A percentile compares a stretch with the other conserved stretches of the same genome.
phyloP scores from a whole-genome alignment of 176 grass and related monocot species.

The Hsuehochloa calcarea region DNA sequence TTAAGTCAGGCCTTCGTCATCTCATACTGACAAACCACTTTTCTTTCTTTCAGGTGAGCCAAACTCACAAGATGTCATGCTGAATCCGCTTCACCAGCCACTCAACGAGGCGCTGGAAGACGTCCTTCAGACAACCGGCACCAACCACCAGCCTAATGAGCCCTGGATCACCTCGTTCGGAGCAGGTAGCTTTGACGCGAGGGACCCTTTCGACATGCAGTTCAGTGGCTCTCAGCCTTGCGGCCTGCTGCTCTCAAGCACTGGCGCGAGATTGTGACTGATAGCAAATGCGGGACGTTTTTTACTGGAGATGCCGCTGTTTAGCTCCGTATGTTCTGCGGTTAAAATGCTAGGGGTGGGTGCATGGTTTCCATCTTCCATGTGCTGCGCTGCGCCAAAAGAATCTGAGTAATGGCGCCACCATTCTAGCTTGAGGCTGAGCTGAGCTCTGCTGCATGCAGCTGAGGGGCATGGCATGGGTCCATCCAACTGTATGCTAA shows the following conservation, averaged over 20 bases:
- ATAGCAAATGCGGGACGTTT: background rate
- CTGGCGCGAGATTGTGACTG: conserved; percentile 47
- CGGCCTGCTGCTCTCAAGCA: conserved; percentile 55
- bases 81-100: conserved; percentile 18
- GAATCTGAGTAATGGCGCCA: background rate
- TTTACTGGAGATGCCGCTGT: background rate
- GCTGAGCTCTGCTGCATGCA: background rate
- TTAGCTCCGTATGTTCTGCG: background rate
- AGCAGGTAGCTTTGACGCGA: conserved; percentile 24
- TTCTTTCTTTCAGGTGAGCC: conserved; percentile 30
- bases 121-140: conserved; percentile 38
- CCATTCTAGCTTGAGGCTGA: background rate
- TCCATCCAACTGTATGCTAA: conserved; percentile 23
- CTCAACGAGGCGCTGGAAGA: conserved; percentile 47
- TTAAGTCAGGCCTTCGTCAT: background rate
- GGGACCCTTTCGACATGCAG: conserved; percentile 55
- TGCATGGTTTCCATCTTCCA: background rate
- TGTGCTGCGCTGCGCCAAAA: background rate
- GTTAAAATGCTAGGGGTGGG: background rate
- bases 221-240: conserved; percentile 44
- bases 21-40: background rate
- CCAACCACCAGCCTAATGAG: conserved; percentile 15
- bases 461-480: background rate
- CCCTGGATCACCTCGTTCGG: conserved; percentile 40
- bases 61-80: conserved; percentile 20